These are phyloP conservation scores for Astrothelium macrocarpum DNA, from an alignment of 495 filamentous ascomycete genomes.

Conservation along the genomic window DNA sequence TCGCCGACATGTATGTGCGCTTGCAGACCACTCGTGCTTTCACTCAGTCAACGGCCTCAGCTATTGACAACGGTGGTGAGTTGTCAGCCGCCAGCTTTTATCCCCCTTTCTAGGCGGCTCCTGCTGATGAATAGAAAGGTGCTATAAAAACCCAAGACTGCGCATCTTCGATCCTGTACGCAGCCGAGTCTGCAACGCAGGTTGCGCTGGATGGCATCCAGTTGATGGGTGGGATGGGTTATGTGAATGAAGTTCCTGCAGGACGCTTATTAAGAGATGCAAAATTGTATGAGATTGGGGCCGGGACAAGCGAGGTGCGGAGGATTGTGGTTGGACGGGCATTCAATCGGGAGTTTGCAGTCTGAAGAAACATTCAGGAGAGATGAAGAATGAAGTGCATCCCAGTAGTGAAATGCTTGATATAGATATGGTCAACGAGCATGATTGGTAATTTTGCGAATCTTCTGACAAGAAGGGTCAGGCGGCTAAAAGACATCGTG, in stretches of 20 bases:
- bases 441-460: neutral
- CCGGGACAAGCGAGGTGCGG: slow-evolving; percentile 87
- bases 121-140: neutral
- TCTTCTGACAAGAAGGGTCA: too few relatives aligned
- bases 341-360: slow-evolving; percentile 80
- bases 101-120: neutral
- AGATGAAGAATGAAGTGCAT: neutral
- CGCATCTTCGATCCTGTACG: slow-evolving; percentile 88
- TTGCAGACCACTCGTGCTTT: slow-evolving; percentile 61
- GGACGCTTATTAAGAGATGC: slow-evolving; percentile 78
- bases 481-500: too few relatives aligned
- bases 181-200: slow-evolving; percentile 87
- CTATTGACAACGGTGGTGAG: slow-evolving; percentile 24
- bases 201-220: slow-evolving; percentile 86
- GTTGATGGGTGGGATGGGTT: slow-evolving; percentile 89
- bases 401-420: too few relatives aligned
- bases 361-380: slow-evolving; percentile 14
- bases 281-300: slow-evolving; percentile 93
- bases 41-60: slow-evolving; percentile 48
- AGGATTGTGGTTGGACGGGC: slow-evolving; percentile 90
- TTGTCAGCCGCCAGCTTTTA: neutral
- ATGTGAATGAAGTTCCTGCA: slow-evolving; percentile 88
- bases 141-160: slow-evolving; percentile 78
- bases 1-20: slow-evolving; percentile 97
- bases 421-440: too few relatives aligned